Evolutionary conservation across 2,329 filamentous ascomycete species (phyloP).

Genomic region (Tolypocladium sp.): DNA sequence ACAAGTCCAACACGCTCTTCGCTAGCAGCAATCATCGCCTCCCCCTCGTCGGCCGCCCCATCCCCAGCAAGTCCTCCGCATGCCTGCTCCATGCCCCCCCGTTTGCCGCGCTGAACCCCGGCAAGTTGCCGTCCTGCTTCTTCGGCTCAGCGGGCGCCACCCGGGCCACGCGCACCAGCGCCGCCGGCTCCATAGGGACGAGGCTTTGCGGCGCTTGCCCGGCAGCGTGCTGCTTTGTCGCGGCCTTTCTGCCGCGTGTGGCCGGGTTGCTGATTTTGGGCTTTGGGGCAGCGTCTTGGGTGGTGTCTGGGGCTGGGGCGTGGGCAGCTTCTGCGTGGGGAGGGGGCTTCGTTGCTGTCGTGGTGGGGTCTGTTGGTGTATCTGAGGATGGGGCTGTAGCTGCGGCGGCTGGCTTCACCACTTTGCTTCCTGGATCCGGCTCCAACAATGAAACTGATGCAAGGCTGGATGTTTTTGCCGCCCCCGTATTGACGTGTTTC

Average conservation of each 20-base stretch:
- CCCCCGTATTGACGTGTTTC: background rate
- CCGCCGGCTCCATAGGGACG: constrained; percentile 23
- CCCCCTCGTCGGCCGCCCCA: constrained; percentile 38
- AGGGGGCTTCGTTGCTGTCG: background rate
- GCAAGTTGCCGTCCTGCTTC: constrained; percentile 15
- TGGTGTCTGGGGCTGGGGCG: background rate
- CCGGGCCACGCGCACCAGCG: constrained; percentile 2
- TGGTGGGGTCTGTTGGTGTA: background rate
- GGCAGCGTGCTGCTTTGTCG: constrained; percentile 39
- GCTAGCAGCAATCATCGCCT: background rate
- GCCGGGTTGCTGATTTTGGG: constrained; percentile 35
- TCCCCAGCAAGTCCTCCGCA: constrained; percentile 57
- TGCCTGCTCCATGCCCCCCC: constrained; percentile 62
- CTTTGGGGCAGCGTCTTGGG: background rate
- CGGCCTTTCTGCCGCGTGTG: constrained; percentile 43
- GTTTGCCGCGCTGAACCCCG: constrained; percentile 39
- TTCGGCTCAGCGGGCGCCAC: background rate
- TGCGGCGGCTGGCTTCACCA: background rate
- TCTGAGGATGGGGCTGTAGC: too few species aligned
- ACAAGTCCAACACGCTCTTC: background rate
- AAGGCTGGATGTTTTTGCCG: background rate
- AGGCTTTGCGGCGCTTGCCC: constrained; percentile 35
- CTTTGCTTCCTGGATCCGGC: background rate
- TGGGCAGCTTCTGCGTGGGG: background rate
- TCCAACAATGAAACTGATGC: background rate